phyloP scores from a whole-genome alignment of 2,329 filamentous ascomycete genomes.

The Fusarium lyarnte region DNA sequence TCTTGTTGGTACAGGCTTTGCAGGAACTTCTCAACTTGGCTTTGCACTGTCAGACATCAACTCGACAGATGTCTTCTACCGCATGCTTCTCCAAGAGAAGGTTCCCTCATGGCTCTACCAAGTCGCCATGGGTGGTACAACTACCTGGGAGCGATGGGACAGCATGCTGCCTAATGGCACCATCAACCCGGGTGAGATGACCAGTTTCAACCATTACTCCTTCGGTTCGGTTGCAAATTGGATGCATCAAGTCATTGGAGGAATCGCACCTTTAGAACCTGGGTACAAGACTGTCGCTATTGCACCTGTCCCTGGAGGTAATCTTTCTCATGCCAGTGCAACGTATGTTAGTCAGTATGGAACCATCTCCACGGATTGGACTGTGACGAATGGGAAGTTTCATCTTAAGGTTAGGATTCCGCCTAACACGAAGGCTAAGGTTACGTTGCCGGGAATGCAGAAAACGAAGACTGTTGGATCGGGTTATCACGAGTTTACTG shows the following conservation, averaged over 20 bases:
- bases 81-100: conserved; percentile 57
- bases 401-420: conserved; percentile 33
- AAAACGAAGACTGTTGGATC: conserved; percentile 10
- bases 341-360: background rate
- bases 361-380: background rate
- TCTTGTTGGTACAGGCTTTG: conserved; percentile 55
- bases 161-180: conserved; percentile 55
- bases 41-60: conserved; percentile 29
- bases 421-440: conserved; percentile 27
- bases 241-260: conserved; percentile 56
- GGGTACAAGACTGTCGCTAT: conserved; percentile 53
- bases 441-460: conserved; percentile 9
- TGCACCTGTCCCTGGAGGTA: conserved; percentile 47
- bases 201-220: conserved; percentile 61
- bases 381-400: conserved; percentile 29
- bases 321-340: background rate
- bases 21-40: background rate
- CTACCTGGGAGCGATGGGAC: conserved; percentile 63
- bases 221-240: conserved; percentile 60
- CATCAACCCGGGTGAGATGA: conserved; percentile 59
- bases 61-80: conserved; percentile 52
- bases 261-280: conserved; percentile 51
- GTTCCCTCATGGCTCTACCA: conserved; percentile 61
- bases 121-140: conserved; percentile 57
- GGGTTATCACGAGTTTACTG: conserved; percentile 12